A percentile compares a stretch with the other conserved stretches of the same genome.
Evolutionary conservation across 768 basidiomycete genomes (phyloP).

Genomic region (Tricholoma bakamatsutake): DNA sequence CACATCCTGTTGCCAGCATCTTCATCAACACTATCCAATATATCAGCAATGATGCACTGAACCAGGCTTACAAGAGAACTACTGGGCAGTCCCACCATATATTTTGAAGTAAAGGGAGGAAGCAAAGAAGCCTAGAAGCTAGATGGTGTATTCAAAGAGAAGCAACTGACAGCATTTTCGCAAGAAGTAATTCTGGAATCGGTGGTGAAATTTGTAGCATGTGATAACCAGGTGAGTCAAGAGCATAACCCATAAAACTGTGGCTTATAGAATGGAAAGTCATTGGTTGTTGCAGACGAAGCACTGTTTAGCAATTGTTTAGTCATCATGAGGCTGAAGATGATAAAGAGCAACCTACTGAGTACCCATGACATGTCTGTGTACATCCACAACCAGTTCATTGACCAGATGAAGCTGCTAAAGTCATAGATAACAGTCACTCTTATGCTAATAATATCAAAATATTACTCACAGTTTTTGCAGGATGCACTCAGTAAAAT

Average conservation of each 20-base stretch:
- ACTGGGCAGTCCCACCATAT: background rate
- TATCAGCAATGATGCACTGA: background rate
- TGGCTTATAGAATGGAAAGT: background rate
- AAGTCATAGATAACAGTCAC: constrained; percentile 3
- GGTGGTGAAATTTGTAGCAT: constrained; percentile 7
- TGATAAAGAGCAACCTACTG: background rate
- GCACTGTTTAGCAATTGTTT: constrained; percentile 1
- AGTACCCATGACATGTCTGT: constrained; percentile 7
- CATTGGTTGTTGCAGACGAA: background rate
- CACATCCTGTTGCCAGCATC: background rate
- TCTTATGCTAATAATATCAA: background rate
- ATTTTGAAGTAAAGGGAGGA: background rate
- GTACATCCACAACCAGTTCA: constrained; percentile 12
- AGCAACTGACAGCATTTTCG: constrained; percentile 1
- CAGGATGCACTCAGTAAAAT: background rate
- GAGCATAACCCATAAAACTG: background rate
- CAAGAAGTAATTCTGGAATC: constrained; percentile 3
- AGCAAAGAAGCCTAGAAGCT: background rate
- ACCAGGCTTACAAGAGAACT: background rate
- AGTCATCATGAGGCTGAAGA: background rate
- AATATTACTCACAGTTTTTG: background rate
- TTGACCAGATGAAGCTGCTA: constrained; percentile 5
- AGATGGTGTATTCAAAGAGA: background rate
- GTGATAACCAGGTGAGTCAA: constrained; percentile 9
- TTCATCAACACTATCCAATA: background rate